Conservation (phyloP, 768 basidiomycete species). For the Mrakia gelida region DNA sequence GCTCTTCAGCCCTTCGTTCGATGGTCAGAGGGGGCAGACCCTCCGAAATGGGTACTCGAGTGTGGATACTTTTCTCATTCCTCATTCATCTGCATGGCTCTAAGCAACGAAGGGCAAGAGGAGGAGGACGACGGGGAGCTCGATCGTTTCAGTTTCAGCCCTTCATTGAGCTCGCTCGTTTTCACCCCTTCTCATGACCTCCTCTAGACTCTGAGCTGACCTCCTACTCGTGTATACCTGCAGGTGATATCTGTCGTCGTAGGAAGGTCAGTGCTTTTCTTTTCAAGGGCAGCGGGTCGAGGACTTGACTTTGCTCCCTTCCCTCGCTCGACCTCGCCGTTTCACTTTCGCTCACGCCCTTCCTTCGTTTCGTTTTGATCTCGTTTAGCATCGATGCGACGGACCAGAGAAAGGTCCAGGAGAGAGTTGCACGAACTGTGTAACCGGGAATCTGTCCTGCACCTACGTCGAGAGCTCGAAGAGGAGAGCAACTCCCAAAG, state of each 20-base stretch:
- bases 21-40: background rate
- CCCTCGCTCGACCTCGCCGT: background rate
- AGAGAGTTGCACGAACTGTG: background rate
- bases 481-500: background rate
- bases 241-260: background rate
- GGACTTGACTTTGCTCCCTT: no score
- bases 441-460: background rate
- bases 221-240: background rate
- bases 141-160: background rate
- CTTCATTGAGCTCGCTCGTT: background rate
- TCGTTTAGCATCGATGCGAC: background rate
- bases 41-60: no score
- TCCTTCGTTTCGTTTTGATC: background rate
- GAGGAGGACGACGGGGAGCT: background rate
- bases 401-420: background rate
- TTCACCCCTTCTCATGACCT: background rate
- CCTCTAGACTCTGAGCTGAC: background rate
- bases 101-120: no score
- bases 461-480: background rate
- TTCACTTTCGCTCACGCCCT: background rate
- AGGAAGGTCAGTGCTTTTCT: background rate
- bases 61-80: no score
- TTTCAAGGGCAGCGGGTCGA: no score
- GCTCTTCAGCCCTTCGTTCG: no score
- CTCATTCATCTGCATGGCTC: no score